A percentile compares a stretch with the other conserved stretches of the same genome.
Conservation (phyloP, 1,284 basidiomycete species). For the Ceratobasidium sp. region DNA sequence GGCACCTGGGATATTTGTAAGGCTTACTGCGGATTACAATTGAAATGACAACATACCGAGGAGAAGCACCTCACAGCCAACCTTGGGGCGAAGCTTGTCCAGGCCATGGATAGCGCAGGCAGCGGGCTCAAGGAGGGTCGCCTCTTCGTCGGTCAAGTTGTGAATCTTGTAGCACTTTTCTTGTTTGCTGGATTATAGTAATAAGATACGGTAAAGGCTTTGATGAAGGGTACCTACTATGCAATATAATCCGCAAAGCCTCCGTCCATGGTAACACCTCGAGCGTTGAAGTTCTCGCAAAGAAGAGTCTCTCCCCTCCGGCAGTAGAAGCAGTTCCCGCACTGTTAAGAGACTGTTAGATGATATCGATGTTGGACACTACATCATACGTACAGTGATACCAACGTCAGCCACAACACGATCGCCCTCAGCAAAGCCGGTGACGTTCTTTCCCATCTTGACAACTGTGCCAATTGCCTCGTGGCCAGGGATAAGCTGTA, state of each 20-base stretch:
- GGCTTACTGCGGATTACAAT: not conserved
- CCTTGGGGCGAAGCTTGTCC: conserved; percentile 78
- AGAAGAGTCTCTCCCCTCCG: conserved; percentile 73
- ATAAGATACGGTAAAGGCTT: not conserved
- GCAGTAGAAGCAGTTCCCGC: conserved; percentile 83
- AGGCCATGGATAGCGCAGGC: conserved; percentile 88
- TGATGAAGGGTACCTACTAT: conserved; percentile 59
- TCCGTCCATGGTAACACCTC: conserved; percentile 77
- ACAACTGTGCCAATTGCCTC: conserved; percentile 76
- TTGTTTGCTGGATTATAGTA: conserved; percentile 48
- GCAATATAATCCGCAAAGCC: conserved; percentile 88
- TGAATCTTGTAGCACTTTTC: conserved; percentile 84
- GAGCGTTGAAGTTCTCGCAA: conserved; percentile 79
- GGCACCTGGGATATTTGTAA: conserved; percentile 54
- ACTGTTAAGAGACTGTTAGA: conserved; percentile 54
- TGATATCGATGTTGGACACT: not conserved
- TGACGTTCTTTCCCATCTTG: conserved; percentile 73
- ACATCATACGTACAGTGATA: conserved; percentile 49
- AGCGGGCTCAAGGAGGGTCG: conserved; percentile 86
- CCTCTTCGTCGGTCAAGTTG: conserved; percentile 86
- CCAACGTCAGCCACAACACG: conserved; percentile 77
- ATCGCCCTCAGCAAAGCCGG: conserved; percentile 72
- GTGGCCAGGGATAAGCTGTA: conserved; percentile 80
- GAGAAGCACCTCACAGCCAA: conserved; percentile 78
- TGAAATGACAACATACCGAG: conserved; percentile 51